Base-by-base conservation (phyloP, 495 filamentous ascomycete genomes). In the Penicillium coffeae region DNA sequence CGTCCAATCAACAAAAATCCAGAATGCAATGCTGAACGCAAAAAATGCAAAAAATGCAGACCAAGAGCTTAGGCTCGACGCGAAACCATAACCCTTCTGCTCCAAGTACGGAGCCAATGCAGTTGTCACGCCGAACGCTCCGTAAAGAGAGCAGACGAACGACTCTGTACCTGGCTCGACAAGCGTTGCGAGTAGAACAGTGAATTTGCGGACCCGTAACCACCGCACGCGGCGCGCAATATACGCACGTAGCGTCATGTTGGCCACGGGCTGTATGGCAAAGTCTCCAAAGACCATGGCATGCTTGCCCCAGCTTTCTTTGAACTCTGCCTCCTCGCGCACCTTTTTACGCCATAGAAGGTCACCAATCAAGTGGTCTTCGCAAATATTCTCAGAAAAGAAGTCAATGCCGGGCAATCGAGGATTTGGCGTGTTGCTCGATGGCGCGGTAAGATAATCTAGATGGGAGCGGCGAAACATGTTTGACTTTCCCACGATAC, bases 381-480 rank as follows among this genome's bases (percentile, higher is more conserved):
- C 93, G 71, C 93, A 99, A 66, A 99, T 96, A 58, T 96, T 93
- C 33, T 87, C 79, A 13, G 87, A 91, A 71, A 99, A 97, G 69
- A 84, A 92, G 63, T 95, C 89, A 53, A 97, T 84, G 0, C 92
- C 91, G 0, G 80, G 77, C 61, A 53, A 69, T 50, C 57, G 77
- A 53, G 22, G 66, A 62, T 53, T 47, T 19, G 59, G 50, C 21
- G 63, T 47, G 8, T 42, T 54, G 1, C 64, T 43, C 10, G 54
- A 76, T 8, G 71, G 76, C 40, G 74, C 61, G n/a, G 91, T 96
- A 15, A 94, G 77, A 48, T 78, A 78, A 59, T 89, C 79, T 20
- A 99, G 82, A 58, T 99, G 92, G 0, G 90, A 91, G 40, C 85
- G 86, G 21, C 93, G 87, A 74, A 97, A 97, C 87, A 99, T 95